Percentiles rank a stretch among this genome's conserved stretches.
Conservation (phyloP, 1,284 basidiomycete species). For the Heimioporus retisporus region DNA sequence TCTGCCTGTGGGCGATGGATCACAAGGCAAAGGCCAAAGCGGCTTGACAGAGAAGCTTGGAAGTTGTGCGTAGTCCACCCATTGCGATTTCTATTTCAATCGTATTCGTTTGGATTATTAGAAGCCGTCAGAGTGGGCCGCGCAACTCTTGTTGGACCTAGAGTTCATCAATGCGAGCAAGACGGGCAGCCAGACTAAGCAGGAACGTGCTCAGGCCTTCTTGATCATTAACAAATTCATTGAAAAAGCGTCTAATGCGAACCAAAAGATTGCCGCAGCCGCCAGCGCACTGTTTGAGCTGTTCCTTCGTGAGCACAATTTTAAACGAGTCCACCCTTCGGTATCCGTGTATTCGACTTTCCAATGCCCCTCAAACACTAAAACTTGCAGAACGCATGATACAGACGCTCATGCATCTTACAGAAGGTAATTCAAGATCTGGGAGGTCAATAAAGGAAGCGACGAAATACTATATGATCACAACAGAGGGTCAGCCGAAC, state of each 20-base stretch:
- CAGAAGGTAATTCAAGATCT: conserved; percentile 83
- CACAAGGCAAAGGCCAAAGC: conserved; percentile 82
- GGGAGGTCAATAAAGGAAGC: conserved; percentile 76
- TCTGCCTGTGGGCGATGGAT: conserved; percentile 91
- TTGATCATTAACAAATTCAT: conserved; percentile 74
- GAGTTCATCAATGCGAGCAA: conserved; percentile 87
- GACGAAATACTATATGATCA: conserved; percentile 79
- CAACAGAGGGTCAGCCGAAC: conserved; percentile 78
- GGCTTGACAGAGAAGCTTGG: conserved; percentile 90
- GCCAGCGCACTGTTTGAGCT: conserved; percentile 84
- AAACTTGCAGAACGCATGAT: conserved; percentile 95
- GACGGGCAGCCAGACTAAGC: conserved; percentile 66
- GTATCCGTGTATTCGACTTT: neutral
- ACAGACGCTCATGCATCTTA: conserved; percentile 83
- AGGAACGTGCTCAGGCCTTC: conserved; percentile 67
- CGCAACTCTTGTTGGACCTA: conserved; percentile 84
- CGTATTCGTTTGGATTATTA: conserved; percentile 41
- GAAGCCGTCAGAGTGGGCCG: conserved; percentile 83
- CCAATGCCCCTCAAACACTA: conserved; percentile 63
- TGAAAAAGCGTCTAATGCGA: conserved; percentile 80
- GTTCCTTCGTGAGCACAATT: conserved; percentile 74
- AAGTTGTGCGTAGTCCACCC: conserved; percentile 69
- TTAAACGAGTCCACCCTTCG: conserved; percentile 43
- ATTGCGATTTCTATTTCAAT: neutral
- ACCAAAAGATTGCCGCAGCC: conserved; percentile 80